Conservation (phyloP, 2,329 filamentous ascomycete genomes). For the Stachybotrys chlorohalonatus region DNA sequence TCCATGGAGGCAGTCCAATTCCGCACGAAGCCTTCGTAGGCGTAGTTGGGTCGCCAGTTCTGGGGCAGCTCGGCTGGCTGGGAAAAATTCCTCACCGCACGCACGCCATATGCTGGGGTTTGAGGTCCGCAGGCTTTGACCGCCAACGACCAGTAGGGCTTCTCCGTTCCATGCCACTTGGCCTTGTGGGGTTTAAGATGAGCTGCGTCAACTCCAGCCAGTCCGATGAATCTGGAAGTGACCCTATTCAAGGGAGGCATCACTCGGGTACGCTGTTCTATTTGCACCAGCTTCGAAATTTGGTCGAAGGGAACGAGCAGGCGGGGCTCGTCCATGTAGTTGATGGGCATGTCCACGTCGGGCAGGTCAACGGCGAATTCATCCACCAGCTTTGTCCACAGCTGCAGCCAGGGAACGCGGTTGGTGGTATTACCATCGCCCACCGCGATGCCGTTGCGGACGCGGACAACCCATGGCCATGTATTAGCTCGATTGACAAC, state of each 20-base stretch:
- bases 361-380: constrained; percentile 46
- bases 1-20: constrained; percentile 52
- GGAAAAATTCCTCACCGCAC: constrained; percentile 18
- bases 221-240: constrained; percentile 32
- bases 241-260: constrained; percentile 33
- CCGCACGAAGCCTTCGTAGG: constrained; percentile 38
- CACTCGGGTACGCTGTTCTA: constrained; percentile 33
- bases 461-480: constrained; percentile 36
- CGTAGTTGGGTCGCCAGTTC: constrained; percentile 24
- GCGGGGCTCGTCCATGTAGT: constrained; percentile 54
- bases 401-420: constrained; percentile 34
- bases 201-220: constrained; percentile 24
- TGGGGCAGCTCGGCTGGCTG: constrained; percentile 22
- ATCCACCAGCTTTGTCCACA: constrained; percentile 39
- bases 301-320: constrained; percentile 51
- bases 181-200: constrained; percentile 31
- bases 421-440: constrained; percentile 28
- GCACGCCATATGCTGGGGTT: constrained; percentile 33
- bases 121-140: constrained; percentile 48
- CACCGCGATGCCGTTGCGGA: constrained; percentile 34
- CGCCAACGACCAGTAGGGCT: constrained; percentile 51
- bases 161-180: constrained; percentile 34
- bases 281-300: constrained; percentile 39
- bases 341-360: constrained; percentile 60
- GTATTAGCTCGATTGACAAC: constrained; percentile 28